A percentile compares a stretch with the other conserved stretches of the same genome.
phyloP scores from a whole-genome alignment of 768 basidiomycete species.

The Lentinula detonsa region DNA sequence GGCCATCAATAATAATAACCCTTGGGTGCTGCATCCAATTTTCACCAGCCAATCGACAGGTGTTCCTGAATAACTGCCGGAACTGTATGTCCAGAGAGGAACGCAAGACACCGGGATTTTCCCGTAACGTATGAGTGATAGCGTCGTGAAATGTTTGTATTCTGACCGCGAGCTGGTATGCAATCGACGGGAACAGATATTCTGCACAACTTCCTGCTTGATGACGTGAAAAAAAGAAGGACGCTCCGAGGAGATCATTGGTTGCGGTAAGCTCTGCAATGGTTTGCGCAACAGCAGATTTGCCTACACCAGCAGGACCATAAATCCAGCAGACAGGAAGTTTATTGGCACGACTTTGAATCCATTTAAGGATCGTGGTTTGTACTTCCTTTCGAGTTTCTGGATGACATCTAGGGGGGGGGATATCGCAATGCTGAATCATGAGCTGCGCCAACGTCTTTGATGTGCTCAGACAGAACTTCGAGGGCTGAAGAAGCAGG shows the following conservation, averaged over 20 bases:
- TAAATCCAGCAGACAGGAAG: constrained; percentile 15
- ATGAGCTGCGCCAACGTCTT: constrained; percentile 10
- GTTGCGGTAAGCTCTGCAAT: constrained; percentile 15
- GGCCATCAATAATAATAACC: constrained; percentile 18
- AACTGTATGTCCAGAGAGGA: constrained; percentile 12
- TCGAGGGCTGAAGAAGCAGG: neutral
- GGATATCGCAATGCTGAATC: constrained; percentile 14
- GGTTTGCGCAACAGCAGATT: constrained; percentile 20
- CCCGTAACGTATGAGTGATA: constrained; percentile 10
- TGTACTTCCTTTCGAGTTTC: constrained; percentile 13
- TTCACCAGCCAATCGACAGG: neutral
- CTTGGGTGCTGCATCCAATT: neutral
- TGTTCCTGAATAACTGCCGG: constrained; percentile 11
- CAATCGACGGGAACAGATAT: constrained; percentile 23
- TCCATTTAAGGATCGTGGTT: constrained; percentile 12
- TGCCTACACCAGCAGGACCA: constrained; percentile 21
- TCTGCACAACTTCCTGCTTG: constrained; percentile 17
- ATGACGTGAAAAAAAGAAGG: constrained; percentile 29
- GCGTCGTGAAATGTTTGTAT: neutral
- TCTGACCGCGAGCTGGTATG: constrained; percentile 19
- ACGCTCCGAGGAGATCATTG: constrained; percentile 18
- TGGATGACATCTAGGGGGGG: constrained; percentile 13
- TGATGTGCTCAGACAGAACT: neutral
- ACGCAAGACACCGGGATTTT: constrained; percentile 12
- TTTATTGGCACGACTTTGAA: neutral